Evolutionary conservation across 2,329 filamentous ascomycete genomes (phyloP), one percentile per base, ranked within the genome.

Genomic region (Hymenoscyphus infarciens): DNA sequence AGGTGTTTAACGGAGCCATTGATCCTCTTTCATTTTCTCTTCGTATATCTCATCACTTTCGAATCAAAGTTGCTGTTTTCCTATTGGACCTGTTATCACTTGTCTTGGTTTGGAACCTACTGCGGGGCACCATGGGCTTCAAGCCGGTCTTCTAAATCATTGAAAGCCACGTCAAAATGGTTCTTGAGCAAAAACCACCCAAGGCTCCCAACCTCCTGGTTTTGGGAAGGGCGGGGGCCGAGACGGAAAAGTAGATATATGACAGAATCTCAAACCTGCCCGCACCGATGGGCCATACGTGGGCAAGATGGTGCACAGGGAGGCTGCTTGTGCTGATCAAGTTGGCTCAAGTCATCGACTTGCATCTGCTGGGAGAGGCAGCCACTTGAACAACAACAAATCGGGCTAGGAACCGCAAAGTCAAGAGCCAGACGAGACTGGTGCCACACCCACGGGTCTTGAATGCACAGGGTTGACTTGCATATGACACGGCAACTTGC

Each of bases 401-500:
- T 31, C 15, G 53, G 27, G 13, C 53, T 29, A 56, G 31, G 53
- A 56, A n/a, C 27, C 19, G 16, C 4, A 15, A 55, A 19, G 27
- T n/a, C 5, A 35, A 35, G 27, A 31, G 27, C 53, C 53, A 56
- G 29, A 27, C 6, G 3, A 15, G 22, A 31, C 2, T 54, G 52
- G 53, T 56, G 16, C 53, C 53, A 56, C 53, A 56, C 16, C 53
- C 53, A 33, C 31, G 53, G 27, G 53, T 35, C 27, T 35, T 52
- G 52, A 54, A 22, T 54, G 29, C 29, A 11, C 52, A 54, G 19
- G 52, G 52, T 27, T 31, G 16, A 27, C 31, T 56, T 56, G 53
- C 25, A 29, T n/a, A 35, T 31, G 31, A 56, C 27, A 56, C 27
- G 31, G 53, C 53, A 35, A 56, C 53, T 56, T 56, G 53, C 53